Evolutionary conservation across 2,329 filamentous ascomycete genomes (phyloP).

Genomic region (Zelopaecilomyces penicillatus): DNA sequence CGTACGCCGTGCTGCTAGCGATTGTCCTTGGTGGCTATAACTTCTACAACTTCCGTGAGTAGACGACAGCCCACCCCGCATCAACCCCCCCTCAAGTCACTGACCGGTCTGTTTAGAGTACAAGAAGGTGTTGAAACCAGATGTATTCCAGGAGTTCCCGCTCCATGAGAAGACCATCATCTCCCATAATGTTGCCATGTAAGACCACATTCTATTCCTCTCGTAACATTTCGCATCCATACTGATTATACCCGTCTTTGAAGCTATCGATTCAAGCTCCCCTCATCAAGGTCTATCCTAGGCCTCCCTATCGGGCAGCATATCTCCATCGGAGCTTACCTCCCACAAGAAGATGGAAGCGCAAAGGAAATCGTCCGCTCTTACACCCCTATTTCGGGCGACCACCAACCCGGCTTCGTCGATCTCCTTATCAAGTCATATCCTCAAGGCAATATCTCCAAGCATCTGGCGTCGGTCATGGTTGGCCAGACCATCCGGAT

Average conservation of each 20-base stretch:
- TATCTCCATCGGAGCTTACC: constrained; percentile 84
- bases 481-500: constrained; percentile 86
- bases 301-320: constrained; percentile 98
- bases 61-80: not conserved
- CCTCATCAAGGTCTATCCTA: constrained; percentile 68
- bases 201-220: not conserved
- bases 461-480: constrained; percentile 74
- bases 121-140: constrained; percentile 78
- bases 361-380: constrained; percentile 81
- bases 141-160: constrained; percentile 83
- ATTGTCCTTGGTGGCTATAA: constrained; percentile 61
- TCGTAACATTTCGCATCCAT: not conserved
- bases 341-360: constrained; percentile 58
- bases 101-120: constrained; percentile 43
- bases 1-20: constrained; percentile 61
- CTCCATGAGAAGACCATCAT: constrained; percentile 91
- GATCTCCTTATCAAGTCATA: constrained; percentile 98
- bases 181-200: constrained; percentile 98
- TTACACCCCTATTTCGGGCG: constrained; percentile 86
- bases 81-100: constrained; percentile 5
- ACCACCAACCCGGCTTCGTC: constrained; percentile 83
- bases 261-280: constrained; percentile 88
- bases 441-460: constrained; percentile 94
- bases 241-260: not conserved
- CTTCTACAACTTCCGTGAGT: constrained; percentile 62